Evolutionary conservation across 371 early-diverging fungal species (phyloP).

Genomic region (Parasitella parasitica): DNA sequence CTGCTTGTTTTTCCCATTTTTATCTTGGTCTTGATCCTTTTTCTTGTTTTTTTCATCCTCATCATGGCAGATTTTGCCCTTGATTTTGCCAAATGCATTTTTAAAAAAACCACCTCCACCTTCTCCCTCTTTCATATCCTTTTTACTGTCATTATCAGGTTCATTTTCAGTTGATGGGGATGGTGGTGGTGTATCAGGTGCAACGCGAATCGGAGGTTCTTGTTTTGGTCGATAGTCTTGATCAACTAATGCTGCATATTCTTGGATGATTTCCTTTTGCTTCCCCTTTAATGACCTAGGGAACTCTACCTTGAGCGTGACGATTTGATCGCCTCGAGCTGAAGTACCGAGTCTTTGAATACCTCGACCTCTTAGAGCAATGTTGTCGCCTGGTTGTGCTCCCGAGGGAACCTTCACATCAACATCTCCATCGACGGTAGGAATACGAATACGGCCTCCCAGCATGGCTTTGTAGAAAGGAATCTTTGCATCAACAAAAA

Average conservation of each 20-base stretch:
- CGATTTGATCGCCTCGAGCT: conserved; percentile 82
- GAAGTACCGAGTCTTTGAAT: conserved; percentile 54
- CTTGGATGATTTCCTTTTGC: conserved; percentile 38
- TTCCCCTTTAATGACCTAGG: conserved; percentile 59
- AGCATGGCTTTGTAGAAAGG: conserved; percentile 85
- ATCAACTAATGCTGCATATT: conserved; percentile 38
- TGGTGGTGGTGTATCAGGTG: conserved; percentile 22
- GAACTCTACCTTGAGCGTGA: conserved; percentile 75
- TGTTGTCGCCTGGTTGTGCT: conserved; percentile 84
- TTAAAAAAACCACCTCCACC: conserved; percentile 34
- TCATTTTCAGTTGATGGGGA: conserved; percentile 10
- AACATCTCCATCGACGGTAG: conserved; percentile 91
- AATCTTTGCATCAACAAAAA: conserved; percentile 68
- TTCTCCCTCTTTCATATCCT: too few species aligned
- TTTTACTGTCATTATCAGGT: conserved; percentile 5
- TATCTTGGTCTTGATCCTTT: conserved; percentile 1
- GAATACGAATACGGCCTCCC: conserved; percentile 83
- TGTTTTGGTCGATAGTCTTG: conserved; percentile 29
- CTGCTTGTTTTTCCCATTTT: conserved; percentile 3
- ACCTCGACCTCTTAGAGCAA: conserved; percentile 76
- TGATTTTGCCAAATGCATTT: conserved; percentile 31
- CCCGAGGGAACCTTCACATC: conserved; percentile 84
- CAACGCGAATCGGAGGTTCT: not conserved
- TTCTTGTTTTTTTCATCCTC: conserved; percentile 20
- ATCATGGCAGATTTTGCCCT: conserved; percentile 33